These are phyloP conservation scores for Speleostelium caveatum DNA, from an alignment of 78 protist genomes.

Conservation along the genomic window DNA sequence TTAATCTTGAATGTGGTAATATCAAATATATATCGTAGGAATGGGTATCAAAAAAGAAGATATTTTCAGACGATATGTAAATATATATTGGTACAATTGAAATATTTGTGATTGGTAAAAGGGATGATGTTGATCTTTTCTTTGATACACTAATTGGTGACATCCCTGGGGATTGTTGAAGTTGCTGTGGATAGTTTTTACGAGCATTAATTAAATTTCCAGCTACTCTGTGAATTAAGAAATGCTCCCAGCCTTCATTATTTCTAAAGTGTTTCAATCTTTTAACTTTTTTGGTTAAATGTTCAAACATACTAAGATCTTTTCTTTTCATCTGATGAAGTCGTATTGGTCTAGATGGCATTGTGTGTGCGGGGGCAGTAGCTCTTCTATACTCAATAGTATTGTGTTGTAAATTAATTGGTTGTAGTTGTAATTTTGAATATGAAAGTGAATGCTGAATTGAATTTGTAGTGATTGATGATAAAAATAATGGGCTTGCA, in stretches of 20 bases:
- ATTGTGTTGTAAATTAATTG: conserved; percentile 24
- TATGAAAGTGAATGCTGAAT: conserved; percentile 15
- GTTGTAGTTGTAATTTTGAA: conserved; percentile 7
- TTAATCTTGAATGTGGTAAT: conserved; percentile 46
- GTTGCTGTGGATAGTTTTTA: too few relatives aligned
- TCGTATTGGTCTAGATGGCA: too few relatives aligned
- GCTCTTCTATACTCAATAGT: neutral
- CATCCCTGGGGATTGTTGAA: too few relatives aligned
- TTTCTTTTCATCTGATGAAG: neutral
- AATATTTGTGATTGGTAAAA: neutral
- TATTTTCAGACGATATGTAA: conserved; percentile 18
- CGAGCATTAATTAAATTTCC: conserved; percentile 31
- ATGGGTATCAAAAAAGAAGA: conserved; percentile 41
- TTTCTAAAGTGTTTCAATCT: conserved; percentile 40
- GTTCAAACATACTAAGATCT: conserved; percentile 38
- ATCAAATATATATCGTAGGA: conserved; percentile 7
- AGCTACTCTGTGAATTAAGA: conserved; percentile 5
- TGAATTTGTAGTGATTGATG: neutral
- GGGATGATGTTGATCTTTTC: neutral
- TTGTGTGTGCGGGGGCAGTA: neutral
- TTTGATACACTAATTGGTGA: neutral
- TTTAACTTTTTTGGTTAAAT: neutral
- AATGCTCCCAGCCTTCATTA: conserved; percentile 56
- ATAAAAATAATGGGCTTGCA: neutral
- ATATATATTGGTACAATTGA: conserved; percentile 28